A percentile compares a stretch with the other conserved stretches of the same genome.
phyloP scores from a whole-genome alignment of 169 alveolate species.

The Eimeria necatrix region DNA sequence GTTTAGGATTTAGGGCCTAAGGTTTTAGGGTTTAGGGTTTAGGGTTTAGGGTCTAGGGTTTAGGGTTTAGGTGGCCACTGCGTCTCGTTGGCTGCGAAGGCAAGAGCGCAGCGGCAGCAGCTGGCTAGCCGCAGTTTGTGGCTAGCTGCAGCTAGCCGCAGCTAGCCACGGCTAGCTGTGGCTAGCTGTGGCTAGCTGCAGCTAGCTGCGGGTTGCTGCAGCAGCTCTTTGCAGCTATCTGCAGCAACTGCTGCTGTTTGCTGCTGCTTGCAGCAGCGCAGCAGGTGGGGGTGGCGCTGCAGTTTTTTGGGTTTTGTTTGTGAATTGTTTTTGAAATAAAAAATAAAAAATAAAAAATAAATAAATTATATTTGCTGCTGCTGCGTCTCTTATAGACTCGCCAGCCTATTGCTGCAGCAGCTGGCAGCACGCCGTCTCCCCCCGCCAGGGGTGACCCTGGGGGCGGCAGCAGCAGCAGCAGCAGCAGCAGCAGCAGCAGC shows the following conservation, averaged over 20 bases:
- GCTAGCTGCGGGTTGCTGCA: too few species aligned
- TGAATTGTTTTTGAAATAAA: not conserved
- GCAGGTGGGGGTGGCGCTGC: not conserved
- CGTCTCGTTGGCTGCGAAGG: too few species aligned
- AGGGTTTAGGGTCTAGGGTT: too few species aligned
- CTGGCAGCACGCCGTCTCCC: too few species aligned
- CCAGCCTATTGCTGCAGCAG: not conserved
- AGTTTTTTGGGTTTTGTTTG: not conserved
- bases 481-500: slow-evolving; percentile 29
- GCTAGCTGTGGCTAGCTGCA: too few species aligned
- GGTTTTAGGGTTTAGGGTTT: slow-evolving; percentile 46
- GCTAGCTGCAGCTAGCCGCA: too few species aligned
- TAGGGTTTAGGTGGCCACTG: too few species aligned
- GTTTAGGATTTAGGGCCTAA: slow-evolving; percentile 20
- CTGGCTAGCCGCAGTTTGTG: too few species aligned
- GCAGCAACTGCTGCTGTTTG: not conserved
- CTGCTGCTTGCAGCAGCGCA: too few species aligned
- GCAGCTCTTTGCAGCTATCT: too few species aligned
- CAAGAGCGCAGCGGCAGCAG: too few species aligned
- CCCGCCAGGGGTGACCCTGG: not conserved
- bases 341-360: not conserved
- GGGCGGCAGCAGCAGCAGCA: slow-evolving; percentile 30
- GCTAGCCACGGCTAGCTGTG: too few species aligned
- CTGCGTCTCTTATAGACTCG: not conserved
- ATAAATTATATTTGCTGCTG: not conserved